These are phyloP conservation scores for Talaromyces islandicus DNA, from an alignment of 2,329 filamentous ascomycete species.

Conservation along the genomic window DNA sequence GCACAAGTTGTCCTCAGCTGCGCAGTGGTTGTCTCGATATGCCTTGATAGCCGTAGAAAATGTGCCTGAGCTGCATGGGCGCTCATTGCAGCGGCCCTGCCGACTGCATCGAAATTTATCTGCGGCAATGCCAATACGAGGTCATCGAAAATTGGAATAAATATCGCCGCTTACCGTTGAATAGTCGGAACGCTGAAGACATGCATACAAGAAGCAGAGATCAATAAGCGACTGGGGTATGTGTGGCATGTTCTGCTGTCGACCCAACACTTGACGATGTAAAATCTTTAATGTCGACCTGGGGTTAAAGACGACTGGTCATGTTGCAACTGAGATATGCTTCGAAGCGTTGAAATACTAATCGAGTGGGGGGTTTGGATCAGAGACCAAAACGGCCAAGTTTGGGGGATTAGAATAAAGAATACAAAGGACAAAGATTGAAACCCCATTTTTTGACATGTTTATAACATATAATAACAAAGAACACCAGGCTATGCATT, in stretches of 20 bases:
- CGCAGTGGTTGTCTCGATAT: constrained; percentile 15
- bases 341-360: neutral
- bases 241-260: neutral
- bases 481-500: constrained; percentile 32
- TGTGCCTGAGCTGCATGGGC: constrained; percentile 33
- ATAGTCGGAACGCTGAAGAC: constrained; percentile 33
- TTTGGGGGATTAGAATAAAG: neutral
- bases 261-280: neutral
- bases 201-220: constrained; percentile 38
- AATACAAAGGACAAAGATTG: neutral
- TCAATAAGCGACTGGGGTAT: constrained; percentile 4
- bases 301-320: neutral
- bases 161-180: constrained; percentile 26
- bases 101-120: constrained; percentile 38
- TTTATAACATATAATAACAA: constrained; percentile 25
- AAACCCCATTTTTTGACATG: constrained; percentile 15
- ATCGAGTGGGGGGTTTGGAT: too few relatives aligned
- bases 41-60: constrained; percentile 29
- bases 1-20: neutral
- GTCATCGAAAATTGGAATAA: neutral
- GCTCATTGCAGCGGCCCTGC: constrained; percentile 27
- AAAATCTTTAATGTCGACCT: neutral
- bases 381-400: neutral
- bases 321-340: neutral
- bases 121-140: constrained; percentile 4